phyloP scores from a whole-genome alignment of 345 rosid genomes.

The Lepidium aucheri region DNA sequence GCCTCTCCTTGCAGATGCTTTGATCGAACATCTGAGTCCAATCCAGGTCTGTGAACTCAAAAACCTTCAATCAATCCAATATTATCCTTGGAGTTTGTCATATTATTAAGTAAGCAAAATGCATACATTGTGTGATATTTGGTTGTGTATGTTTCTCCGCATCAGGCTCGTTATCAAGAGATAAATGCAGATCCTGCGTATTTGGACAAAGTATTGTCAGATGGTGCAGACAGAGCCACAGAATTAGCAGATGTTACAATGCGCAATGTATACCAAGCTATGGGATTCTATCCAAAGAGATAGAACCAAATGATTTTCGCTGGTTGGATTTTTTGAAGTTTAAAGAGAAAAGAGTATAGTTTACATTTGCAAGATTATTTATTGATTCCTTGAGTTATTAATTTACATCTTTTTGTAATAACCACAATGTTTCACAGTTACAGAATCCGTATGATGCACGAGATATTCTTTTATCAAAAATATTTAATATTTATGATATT shows the following conservation, averaged over 20 bases:
- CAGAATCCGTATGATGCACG: no score
- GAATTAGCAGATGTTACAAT: constrained; percentile 60
- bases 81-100: neutral
- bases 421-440: neutral
- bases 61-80: neutral
- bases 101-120: no score
- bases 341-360: neutral
- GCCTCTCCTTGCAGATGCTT: constrained; percentile 56
- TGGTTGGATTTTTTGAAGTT: neutral
- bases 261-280: constrained; percentile 58
- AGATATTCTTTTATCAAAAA: no score
- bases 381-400: neutral
- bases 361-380: neutral
- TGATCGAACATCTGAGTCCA: constrained; percentile 79
- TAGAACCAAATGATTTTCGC: neutral
- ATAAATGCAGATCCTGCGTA: constrained; percentile 58
- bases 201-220: constrained; percentile 51
- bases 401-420: neutral
- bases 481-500: no score
- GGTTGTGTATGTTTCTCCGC: neutral
- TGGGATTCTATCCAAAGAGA: constrained; percentile 49
- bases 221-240: constrained; percentile 56
- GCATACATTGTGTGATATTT: neutral
- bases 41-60: constrained; percentile 51
- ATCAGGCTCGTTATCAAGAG: constrained; percentile 58